Evolutionary conservation across 2,329 filamentous ascomycete species (phyloP).

Genomic region (Celoporthe dispersa): DNA sequence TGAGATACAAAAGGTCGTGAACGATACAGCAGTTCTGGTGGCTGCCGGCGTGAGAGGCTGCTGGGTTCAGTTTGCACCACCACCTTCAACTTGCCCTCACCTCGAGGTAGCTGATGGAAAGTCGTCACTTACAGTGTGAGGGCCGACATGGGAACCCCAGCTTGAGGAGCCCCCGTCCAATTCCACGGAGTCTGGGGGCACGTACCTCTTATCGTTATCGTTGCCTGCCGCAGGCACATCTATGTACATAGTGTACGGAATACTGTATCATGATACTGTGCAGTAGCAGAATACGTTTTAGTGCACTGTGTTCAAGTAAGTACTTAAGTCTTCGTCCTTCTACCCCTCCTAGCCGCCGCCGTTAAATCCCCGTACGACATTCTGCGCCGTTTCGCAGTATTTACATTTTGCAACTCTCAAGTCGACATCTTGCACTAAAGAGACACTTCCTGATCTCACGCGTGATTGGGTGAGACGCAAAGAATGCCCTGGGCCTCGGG

Average conservation of each 20-base stretch:
- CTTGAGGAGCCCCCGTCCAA: not conserved
- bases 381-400: constrained; percentile 25
- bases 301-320: too few relatives aligned
- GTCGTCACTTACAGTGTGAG: constrained; percentile 7
- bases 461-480: too few relatives aligned
- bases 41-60: constrained; percentile 1
- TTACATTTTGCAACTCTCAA: not conserved
- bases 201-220: constrained; percentile 10
- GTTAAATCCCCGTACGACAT: not conserved
- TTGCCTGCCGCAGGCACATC: constrained; percentile 5
- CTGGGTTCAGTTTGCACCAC: not conserved
- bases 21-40: not conserved
- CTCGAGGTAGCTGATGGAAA: not conserved
- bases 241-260: not conserved
- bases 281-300: too few relatives aligned
- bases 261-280: too few relatives aligned
- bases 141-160: not conserved
- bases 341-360: not conserved
- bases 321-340: not conserved
- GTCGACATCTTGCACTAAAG: too few relatives aligned
- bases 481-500: too few relatives aligned
- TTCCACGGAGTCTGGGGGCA: not conserved
- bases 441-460: too few relatives aligned
- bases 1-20: not conserved
- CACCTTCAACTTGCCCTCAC: not conserved